Evolutionary conservation across 108 stramenopile genomes (phyloP).

Genomic region (Cyclotella baltica): DNA sequence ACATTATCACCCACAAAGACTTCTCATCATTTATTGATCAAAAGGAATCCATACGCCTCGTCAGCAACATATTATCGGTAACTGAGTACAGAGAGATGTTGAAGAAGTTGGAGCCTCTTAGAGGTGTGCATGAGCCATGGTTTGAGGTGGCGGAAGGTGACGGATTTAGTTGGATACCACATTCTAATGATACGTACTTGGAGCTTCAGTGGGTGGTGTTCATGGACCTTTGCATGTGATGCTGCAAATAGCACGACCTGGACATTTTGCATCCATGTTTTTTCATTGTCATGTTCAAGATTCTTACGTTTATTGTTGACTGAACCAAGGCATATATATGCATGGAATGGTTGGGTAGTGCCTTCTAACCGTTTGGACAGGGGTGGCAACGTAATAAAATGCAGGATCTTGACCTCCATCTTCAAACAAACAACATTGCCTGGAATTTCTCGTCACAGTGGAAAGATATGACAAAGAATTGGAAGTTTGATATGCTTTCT

Average conservation of each 20-base stretch:
- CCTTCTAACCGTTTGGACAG: background rate
- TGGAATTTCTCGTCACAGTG: background rate
- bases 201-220: background rate
- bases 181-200: background rate
- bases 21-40: background rate
- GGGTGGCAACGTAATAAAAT: background rate
- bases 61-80: background rate
- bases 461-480: background rate
- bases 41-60: background rate
- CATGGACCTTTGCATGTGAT: background rate
- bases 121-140: constrained; percentile 6
- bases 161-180: background rate
- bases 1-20: background rate
- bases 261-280: background rate
- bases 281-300: background rate
- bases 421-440: background rate
- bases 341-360: constrained; percentile 8
- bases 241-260: constrained; percentile 1
- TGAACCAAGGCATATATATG: background rate
- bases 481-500: background rate
- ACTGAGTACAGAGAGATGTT: constrained; percentile 1
- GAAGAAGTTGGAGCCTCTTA: constrained; percentile 1
- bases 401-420: background rate
- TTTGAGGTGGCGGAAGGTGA: background rate
- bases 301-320: background rate